Evolutionary conservation across 2,329 filamentous ascomycete genomes (phyloP), one percentile per base, ranked within the genome.

Genomic region (Cordyceps cicadae): DNA sequence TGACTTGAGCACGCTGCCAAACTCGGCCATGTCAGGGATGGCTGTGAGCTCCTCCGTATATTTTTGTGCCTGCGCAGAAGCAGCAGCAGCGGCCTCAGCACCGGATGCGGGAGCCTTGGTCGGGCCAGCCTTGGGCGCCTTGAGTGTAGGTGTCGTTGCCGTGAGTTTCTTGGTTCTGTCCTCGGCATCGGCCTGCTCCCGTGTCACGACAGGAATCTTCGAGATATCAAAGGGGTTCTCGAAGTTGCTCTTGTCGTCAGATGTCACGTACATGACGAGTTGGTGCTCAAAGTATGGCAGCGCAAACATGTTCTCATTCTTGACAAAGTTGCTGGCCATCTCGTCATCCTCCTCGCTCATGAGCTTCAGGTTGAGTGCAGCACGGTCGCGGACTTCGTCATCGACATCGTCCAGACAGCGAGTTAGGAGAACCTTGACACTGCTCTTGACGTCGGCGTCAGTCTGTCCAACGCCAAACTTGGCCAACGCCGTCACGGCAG

Each of bases 401-500:
- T 99, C 94, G 4, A 92, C 92, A 72, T 99, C 94, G 73, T 99
- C 94, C 68, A 99, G 77, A 74, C 94, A 99, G 71, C 94, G 85
- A 29, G 89, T 95, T 41, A 99, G 87, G 52, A 99, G 83, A 54
- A 99, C 94, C 65, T 88, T 85, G 57, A 99, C 93, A 72, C 92
- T 97, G 68, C 90, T 87, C 85, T 97, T 97, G 69, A 99, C 91
- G 73, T 99, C 94, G 0, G 90, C 87, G 70, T 97, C 94, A 76
- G 95, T 92, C 75, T 97, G 94, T 39, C 90, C 92, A 62, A 97
- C 93, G 68, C 94, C 94, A 70, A 99, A 99, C 75, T 97, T 99
- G 69, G 93, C 91, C 64, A 99, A 77, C 3, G 94, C 94, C 26
- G 94, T 97, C 26, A 97, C 95, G 57, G 94, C 94, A 11, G 94